These are phyloP conservation scores for Candida coleopterorum DNA, from an alignment of 805 yeast species.

Conservation along the genomic window DNA sequence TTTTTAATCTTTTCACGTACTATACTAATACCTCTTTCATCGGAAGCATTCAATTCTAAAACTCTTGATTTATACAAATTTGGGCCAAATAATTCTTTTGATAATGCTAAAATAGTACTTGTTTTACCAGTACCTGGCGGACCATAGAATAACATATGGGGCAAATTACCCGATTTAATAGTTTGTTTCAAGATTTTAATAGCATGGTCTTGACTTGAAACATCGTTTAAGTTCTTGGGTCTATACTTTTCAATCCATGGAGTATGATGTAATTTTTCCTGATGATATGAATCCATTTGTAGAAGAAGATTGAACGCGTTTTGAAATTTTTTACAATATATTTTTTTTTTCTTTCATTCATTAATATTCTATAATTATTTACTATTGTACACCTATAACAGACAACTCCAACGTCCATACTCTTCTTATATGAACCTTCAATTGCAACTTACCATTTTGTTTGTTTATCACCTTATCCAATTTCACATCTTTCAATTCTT, in stretches of 20 bases:
- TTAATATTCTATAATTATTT: not conserved
- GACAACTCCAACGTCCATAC: slow-evolving; percentile 96
- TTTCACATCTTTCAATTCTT: slow-evolving; percentile 12
- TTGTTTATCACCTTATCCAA: not conserved
- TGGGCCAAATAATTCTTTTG: slow-evolving; percentile 75
- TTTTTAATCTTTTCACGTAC: slow-evolving; percentile 82
- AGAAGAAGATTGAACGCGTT: no score
- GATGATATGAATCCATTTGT: slow-evolving; percentile 23
- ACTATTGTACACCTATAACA: slow-evolving; percentile 73
- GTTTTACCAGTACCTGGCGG: slow-evolving; percentile 96
- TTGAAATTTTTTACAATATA: no score
- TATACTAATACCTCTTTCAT: slow-evolving; percentile 85
- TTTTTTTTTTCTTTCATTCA: no score
- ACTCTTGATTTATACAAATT: slow-evolving; percentile 63
- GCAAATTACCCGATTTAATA: slow-evolving; percentile 73
- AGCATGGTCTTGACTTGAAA: slow-evolving; percentile 89
- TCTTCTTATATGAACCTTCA: slow-evolving; percentile 80
- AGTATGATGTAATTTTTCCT: slow-evolving; percentile 45
- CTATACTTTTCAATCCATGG: slow-evolving; percentile 97
- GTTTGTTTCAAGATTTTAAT: slow-evolving; percentile 78
- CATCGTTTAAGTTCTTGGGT: slow-evolving; percentile 81
- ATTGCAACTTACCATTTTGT: slow-evolving; percentile 17
- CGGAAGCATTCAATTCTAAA: slow-evolving; percentile 82
- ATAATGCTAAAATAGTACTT: slow-evolving; percentile 79
- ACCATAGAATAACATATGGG: slow-evolving; percentile 89